Evolutionary conservation across 176 grass and related monocot genomes (phyloP).

Genomic region (Phyllostachys edulis): DNA sequence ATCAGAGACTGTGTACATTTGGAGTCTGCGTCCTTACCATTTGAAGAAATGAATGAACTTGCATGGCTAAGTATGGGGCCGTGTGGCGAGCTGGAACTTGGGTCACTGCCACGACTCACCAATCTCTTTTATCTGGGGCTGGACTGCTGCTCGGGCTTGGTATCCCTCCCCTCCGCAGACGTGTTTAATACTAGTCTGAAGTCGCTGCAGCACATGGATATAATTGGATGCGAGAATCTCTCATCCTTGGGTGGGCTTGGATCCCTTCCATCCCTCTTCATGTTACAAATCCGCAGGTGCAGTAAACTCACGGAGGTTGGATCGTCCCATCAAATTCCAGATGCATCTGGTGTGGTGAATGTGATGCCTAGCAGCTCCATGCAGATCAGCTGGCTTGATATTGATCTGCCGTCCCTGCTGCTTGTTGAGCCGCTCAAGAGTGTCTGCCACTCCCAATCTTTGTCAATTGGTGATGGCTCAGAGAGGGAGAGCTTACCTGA

Average conservation of each 20-base stretch:
- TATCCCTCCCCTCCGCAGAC: neutral
- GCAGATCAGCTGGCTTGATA: rapidly evolving
- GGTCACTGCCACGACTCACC: neutral
- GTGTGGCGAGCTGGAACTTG: neutral
- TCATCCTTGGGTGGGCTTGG: neutral
- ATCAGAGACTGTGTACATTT: neutral
- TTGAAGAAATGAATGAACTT: conserved; percentile 11
- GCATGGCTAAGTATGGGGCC: rapidly evolving
- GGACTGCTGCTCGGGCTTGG: neutral
- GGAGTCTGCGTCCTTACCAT: neutral
- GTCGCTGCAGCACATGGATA: rapidly evolving
- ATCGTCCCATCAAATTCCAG: neutral
- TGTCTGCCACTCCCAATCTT: rapidly evolving
- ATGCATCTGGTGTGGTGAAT: neutral
- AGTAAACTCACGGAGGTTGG: neutral
- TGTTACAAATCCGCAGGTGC: rapidly evolving
- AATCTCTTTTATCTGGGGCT: rapidly evolving
- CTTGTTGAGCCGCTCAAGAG: neutral
- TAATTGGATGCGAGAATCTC: neutral
- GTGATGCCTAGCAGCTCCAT: neutral
- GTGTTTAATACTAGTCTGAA: neutral
- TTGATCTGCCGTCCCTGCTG: neutral
- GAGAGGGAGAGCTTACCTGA: neutral
- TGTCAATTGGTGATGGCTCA: rapidly evolving
- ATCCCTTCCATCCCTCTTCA: rapidly evolving